These are phyloP conservation scores for Brassica rapa DNA, from an alignment of 345 rosid species.

Conservation along the genomic window DNA sequence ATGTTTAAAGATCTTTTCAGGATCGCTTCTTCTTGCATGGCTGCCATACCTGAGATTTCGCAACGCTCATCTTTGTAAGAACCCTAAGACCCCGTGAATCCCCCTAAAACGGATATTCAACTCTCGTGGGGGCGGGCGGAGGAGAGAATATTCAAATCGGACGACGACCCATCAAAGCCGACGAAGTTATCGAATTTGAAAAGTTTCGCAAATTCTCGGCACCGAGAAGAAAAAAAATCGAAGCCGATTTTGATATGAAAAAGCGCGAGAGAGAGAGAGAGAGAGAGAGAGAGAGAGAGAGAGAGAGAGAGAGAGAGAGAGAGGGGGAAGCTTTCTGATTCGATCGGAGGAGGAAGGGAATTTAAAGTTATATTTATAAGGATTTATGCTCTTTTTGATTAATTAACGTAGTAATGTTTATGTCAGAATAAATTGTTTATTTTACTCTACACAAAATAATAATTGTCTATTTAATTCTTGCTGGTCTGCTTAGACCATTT, in stretches of 20 bases:
- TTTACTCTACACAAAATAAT: not conserved
- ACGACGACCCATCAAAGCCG: slow-evolving; percentile 23
- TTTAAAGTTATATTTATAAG: not conserved
- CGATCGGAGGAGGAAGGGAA: not conserved
- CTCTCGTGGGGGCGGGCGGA: slow-evolving; percentile 21
- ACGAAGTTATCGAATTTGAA: not conserved
- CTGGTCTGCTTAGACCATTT: too few relatives aligned
- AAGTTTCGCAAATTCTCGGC: not conserved
- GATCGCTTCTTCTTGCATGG: slow-evolving; percentile 97
- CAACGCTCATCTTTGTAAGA: slow-evolving; percentile 57
- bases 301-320: not conserved
- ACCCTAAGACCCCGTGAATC: not conserved
- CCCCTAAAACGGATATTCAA: slow-evolving; percentile 10
- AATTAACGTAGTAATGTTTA: not conserved
- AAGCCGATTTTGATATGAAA: slow-evolving; percentile 18
- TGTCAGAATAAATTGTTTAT: too few relatives aligned
- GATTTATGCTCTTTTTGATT: not conserved
- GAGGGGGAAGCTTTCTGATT: not conserved
- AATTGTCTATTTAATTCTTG: not conserved
- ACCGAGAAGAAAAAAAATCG: slow-evolving; percentile 16
- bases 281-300: not conserved
- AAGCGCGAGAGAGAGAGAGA: not conserved
- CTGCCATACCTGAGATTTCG: slow-evolving; percentile 97
- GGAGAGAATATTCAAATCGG: slow-evolving; percentile 19
- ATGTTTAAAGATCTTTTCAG: slow-evolving; percentile 40